These are phyloP conservation scores for Scheffersomyces coipomensis DNA, from an alignment of 805 yeast species.

Conservation along the genomic window DNA sequence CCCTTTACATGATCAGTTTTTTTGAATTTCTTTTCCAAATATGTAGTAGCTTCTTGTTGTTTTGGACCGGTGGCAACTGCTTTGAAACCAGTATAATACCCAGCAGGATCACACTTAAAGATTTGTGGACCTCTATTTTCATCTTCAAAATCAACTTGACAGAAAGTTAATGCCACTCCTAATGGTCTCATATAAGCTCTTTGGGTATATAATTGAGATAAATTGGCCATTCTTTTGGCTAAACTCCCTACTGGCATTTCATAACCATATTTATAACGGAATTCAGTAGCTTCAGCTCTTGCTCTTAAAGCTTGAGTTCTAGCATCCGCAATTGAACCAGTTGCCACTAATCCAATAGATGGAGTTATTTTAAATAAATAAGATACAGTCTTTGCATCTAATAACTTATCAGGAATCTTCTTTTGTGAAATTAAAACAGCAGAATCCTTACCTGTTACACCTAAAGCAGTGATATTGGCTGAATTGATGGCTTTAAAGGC, in stretches of 20 bases:
- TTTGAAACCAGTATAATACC: slow-evolving; percentile 85
- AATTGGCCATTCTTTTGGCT: slow-evolving; percentile 93
- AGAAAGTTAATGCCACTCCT: slow-evolving; percentile 89
- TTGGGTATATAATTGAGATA: slow-evolving; percentile 94
- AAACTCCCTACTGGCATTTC: slow-evolving; percentile 94
- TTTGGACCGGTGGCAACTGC: slow-evolving; percentile 97
- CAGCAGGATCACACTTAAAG: slow-evolving; percentile 96
- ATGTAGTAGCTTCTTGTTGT: slow-evolving; percentile 91
- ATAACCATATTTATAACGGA: slow-evolving; percentile 89
- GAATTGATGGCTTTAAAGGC: slow-evolving; percentile 97
- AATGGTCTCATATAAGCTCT: slow-evolving; percentile 98
- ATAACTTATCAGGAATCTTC: slow-evolving; percentile 91
- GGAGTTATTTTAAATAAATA: slow-evolving; percentile 82
- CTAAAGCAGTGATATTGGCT: slow-evolving; percentile 86
- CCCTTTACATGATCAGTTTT: slow-evolving; percentile 65
- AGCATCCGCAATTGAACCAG: slow-evolving; percentile 96
- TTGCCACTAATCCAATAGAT: slow-evolving; percentile 83
- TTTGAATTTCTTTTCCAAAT: slow-evolving; percentile 87
- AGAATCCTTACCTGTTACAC: slow-evolving; percentile 80
- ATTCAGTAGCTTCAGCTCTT: slow-evolving; percentile 93
- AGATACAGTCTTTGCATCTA: slow-evolving; percentile 84
- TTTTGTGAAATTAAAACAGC: slow-evolving; percentile 91
- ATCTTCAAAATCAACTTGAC: slow-evolving; percentile 66
- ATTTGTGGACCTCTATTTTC: slow-evolving; percentile 88
- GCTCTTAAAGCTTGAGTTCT: slow-evolving; percentile 88